Base-by-base conservation (phyloP, 1,284 basidiomycete species). In the Melampsora americana region DNA sequence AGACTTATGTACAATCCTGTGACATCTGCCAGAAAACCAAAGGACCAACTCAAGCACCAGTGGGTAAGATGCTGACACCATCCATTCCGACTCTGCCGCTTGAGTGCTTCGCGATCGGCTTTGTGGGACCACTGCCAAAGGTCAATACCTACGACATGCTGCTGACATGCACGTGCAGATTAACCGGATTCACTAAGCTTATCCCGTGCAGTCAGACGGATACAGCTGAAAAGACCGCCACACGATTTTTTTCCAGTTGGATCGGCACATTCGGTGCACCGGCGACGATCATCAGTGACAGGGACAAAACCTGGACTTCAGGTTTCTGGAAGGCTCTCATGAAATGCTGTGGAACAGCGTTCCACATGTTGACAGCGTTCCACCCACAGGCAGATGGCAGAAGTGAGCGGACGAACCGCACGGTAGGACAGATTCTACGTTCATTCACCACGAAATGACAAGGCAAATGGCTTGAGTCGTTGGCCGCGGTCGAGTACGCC, bases 401-500 rank as follows among this genome's bases (percentile, higher is more conserved):
- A 0, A 83, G 80, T 20, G 82, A 85, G 78, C 50, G 78, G 0
- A 80, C 81, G 0, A 84, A 84, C 64, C 84, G 84, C 53, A 84
- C 83, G 0, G 74, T 85, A 0, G 81, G 78, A 1, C 83, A 60
- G 59, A 69, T 75, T 35, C 56, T 80, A 2, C 74, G 73, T 1
- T 14, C 26, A 12, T 69, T 69, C 26, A 73, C 4, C 18, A 66
- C 23, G 75, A 80, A 62, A 65, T 60, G 26, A 50, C 67, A 69
- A 69, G 30, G 46, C 23, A 53, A 77, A 48, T 80, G 78, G 79
- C 20, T 70, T 16, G 28, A 23, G 1, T 18, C 69, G 79, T 44
- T 78, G 1, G 18, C 72, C 18, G 5, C 23, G 7, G 59, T 66
- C 11, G 73, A 78, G 53, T 78, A 66, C 44, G 78, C 78, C 28